Base-by-base conservation (phyloP, 2,329 filamentous ascomycete genomes). In the Phialocephala sp. region DNA sequence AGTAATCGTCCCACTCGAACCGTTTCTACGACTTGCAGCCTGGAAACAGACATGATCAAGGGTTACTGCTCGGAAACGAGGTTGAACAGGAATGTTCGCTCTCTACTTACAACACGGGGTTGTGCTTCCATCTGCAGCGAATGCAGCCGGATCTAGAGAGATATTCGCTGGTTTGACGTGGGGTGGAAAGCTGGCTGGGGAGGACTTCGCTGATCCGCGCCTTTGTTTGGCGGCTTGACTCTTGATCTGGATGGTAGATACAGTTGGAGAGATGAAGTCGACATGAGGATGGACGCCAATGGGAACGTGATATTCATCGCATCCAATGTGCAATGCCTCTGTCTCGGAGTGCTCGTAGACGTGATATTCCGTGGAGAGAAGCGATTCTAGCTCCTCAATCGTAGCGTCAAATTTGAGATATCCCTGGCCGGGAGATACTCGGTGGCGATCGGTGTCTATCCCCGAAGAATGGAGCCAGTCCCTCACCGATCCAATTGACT, bases 231-330 rank as follows among this genome's bases (percentile, higher is more conserved):
- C 8, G 18, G 43, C 43, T 20, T 14, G 2, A 11, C 43, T n/a
- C 43, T 45, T 45, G 43, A 45, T 45, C 43, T 45, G 43, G 3
- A 45, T 11, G 43, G 43, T 45, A 45, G 43, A 45, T 11, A 45
- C 43, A 20, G 43, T 45, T 45, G 84, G 84, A 0, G 81, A 85
- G 54, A 87, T 81, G 73, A 85, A 86, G 74, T 87, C 84, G 60
- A 87, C 77, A 64, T 86, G 82, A 4, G 76, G 66, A 54, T 78
- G 77, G 14, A 86, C 67, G 39, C 79, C 71, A 39, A 78, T 76
- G 0, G 84, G 84, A 9, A 86, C 75, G 63, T 83, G 82, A 72
- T 85, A 84, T 69, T 77, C 74, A 20, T 76, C 74, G 47, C 58
- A 66, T 24, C 52, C 65, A 14, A 64, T 60, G 41, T 66, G 54